phyloP scores from a whole-genome alignment of 176 grass and related monocot genomes.

The Juncus inflexus region DNA sequence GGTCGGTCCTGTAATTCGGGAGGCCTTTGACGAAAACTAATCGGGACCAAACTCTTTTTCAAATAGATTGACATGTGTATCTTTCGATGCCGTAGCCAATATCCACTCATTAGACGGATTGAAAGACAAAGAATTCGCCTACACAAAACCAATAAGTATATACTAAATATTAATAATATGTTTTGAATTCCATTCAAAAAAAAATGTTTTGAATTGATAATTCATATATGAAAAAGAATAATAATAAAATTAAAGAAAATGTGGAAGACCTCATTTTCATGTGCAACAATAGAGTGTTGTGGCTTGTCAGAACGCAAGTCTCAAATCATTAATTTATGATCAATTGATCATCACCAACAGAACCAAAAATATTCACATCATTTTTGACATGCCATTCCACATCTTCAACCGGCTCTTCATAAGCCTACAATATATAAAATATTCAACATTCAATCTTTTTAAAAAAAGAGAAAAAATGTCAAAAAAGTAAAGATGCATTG shows the following conservation, averaged over 20 bases:
- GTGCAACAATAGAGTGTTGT: conserved; percentile 53
- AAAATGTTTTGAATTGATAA: neutral
- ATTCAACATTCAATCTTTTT: neutral
- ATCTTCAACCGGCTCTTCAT: conserved; percentile 81
- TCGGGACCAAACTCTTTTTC: conserved; percentile 14
- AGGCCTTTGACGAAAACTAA: no score
- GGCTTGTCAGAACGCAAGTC: conserved; percentile 77
- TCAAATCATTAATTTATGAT: conserved; percentile 84
- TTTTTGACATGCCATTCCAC: conserved; percentile 78
- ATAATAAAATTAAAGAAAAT: neutral
- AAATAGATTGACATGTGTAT: conserved; percentile 78
- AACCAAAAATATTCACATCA: conserved; percentile 78
- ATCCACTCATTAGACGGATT: conserved; percentile 98
- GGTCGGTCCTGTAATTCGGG: no score
- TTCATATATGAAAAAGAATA: neutral
- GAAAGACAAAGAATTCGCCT: conserved; percentile 95
- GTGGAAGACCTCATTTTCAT: conserved; percentile 59
- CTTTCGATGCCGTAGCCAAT: conserved; percentile 81
- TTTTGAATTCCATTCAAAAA: no score
- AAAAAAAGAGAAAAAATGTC: neutral
- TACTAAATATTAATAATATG: conserved; percentile 1
- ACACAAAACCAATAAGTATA: conserved; percentile 26
- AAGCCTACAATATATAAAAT: conserved; percentile 48
- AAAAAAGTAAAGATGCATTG: neutral
- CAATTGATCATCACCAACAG: conserved; percentile 71